A percentile compares a stretch with the other conserved stretches of the same genome.
Conservation (phyloP, 169 alveolate species). For the Cryptosporidium viatorum region DNA sequence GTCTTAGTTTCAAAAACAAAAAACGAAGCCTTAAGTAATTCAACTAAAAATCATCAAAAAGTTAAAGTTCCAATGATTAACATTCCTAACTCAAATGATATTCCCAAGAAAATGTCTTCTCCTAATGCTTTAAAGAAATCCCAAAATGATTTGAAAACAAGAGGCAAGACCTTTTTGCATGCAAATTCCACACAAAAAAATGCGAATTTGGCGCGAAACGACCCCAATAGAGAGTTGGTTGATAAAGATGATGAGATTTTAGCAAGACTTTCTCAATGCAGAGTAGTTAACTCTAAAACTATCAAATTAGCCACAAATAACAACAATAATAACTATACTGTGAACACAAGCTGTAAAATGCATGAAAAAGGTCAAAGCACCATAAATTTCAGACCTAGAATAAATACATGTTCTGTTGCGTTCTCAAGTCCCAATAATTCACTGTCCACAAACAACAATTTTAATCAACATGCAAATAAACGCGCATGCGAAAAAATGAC, state of each 20-base stretch:
- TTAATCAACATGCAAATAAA: neutral
- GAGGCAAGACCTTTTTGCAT: neutral
- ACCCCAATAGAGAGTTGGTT: neutral
- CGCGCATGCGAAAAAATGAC: slow-evolving; percentile 16
- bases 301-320: slow-evolving; percentile 13
- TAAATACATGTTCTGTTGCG: neutral
- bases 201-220: neutral
- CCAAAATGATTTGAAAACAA: neutral
- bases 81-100: slow-evolving; percentile 2
- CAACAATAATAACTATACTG: neutral
- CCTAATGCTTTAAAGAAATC: neutral
- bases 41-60: neutral
- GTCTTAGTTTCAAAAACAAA: neutral
- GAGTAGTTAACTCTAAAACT: slow-evolving; percentile 59
- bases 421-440: neutral
- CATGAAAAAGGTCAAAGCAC: neutral
- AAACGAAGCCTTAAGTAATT: neutral
- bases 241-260: slow-evolving; percentile 46
- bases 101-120: neutral
- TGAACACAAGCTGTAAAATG: no score
- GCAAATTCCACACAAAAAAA: neutral
- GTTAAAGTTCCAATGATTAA: slow-evolving; percentile 1
- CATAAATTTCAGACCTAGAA: neutral
- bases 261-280: slow-evolving; percentile 69
- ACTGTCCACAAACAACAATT: neutral